A percentile compares a stretch with the other conserved stretches of the same genome.
Conservation (phyloP, 106 monocot species). For the Iris macrosiphon region DNA sequence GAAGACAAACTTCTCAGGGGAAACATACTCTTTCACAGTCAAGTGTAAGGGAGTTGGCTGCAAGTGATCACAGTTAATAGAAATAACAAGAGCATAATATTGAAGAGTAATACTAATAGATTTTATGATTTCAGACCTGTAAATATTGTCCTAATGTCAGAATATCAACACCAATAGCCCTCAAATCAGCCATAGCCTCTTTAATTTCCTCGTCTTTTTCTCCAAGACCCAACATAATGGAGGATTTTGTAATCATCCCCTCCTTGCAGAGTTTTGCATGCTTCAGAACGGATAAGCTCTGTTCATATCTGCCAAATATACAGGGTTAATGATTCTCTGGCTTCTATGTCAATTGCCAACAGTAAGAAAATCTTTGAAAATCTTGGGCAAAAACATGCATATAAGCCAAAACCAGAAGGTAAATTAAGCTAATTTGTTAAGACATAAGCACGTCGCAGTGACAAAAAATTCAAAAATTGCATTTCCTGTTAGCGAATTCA, state of each 20-base stretch:
- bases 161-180: slow-evolving; percentile 84
- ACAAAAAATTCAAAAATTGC: too few species aligned
- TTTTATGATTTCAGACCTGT: slow-evolving; percentile 42
- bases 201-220: slow-evolving; percentile 89
- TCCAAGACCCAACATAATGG: slow-evolving; percentile 92
- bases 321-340: not conserved
- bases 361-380: too few species aligned
- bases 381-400: too few species aligned
- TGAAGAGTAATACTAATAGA: not conserved
- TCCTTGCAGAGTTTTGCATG: slow-evolving; percentile 83
- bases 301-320: slow-evolving; percentile 57
- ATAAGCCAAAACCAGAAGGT: too few species aligned
- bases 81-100: not conserved
- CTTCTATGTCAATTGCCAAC: too few species aligned
- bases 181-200: slow-evolving; percentile 77
- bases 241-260: slow-evolving; percentile 89
- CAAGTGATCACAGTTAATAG: slow-evolving; percentile 10
- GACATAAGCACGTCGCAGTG: too few species aligned
- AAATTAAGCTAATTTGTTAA: too few species aligned
- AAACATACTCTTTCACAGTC: slow-evolving; percentile 91
- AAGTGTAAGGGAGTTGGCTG: slow-evolving; percentile 92
- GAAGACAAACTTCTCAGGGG: slow-evolving; percentile 86
- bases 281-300: slow-evolving; percentile 85
- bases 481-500: too few species aligned
- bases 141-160: slow-evolving; percentile 92